Base-by-base conservation (phyloP, 2,329 filamentous ascomycete genomes). In the Colletotrichum neosansevieriae region DNA sequence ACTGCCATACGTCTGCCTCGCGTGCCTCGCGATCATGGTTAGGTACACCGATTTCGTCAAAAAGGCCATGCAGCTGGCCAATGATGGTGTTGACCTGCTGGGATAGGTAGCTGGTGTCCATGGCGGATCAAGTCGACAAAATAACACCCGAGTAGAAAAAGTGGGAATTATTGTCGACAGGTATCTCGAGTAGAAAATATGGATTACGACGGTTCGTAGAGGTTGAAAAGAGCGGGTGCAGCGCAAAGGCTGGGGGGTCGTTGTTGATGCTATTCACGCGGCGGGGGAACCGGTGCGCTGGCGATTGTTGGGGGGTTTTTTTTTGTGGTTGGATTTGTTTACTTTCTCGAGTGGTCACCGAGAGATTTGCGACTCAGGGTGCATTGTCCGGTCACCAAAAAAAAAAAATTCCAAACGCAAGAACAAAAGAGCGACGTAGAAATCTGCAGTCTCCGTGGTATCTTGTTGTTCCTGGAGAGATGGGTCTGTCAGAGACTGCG, bases 21-120 rank as follows among this genome's bases (percentile, higher is more conserved):
- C 96, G 88, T 57, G 89, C 86, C 77, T 98, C 94, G 76, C 96
- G 92, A 80, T 98, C 96, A 89, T 97, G 94, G 76, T 84, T 89
- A 32, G 95, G 89, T n/a, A 99, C 92, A 67, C 96, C 96, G 76
- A 99, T 99, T 78, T 99, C 95, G 79, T 99, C 96, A 76, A 98
- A 99, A 66, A 98, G 88, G 72, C 92, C 92, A 81, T 98, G 95
- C 70, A 99, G 88, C 81, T 98, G 94, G 79, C 89, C 89, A 78
- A 98, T 94, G 77, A 97, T 98, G 75, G 89, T 94, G 73, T 94
- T 96, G 82, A 99, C 93, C 88, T 98, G 96, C 79, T 97, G 94
- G 74, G 94, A 92, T 77, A 98, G 86, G 80, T 97, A 97, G 79
- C 92, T 93, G 67, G 94, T 94, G 82, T 98, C 94, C 90, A 98